phyloP scores from a whole-genome alignment of 2,329 filamentous ascomycete species.

The Aspergillus eucalypticola region DNA sequence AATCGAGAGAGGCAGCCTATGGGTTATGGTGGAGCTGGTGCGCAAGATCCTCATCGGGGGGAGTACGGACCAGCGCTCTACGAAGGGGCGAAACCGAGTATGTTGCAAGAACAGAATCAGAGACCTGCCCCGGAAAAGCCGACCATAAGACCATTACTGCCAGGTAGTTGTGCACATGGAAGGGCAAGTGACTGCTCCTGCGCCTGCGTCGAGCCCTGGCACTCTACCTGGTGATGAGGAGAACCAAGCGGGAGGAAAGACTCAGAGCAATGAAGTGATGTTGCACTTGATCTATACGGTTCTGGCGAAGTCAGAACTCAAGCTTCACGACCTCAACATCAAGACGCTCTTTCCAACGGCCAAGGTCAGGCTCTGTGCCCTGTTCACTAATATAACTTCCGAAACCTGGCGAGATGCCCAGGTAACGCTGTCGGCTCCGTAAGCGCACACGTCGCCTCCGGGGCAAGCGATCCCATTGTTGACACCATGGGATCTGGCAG shows the following conservation, averaged over 20 bases:
- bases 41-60: too few relatives aligned
- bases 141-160: conserved; percentile 34
- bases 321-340: conserved; percentile 64
- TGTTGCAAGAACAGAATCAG: background rate
- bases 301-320: conserved; percentile 58
- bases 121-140: too few relatives aligned
- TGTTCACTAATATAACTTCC: conserved; percentile 62
- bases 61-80: too few relatives aligned
- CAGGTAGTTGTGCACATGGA: conserved; percentile 41
- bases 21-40: too few relatives aligned
- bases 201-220: too few relatives aligned
- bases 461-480: conserved; percentile 58
- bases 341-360: conserved; percentile 57
- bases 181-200: conserved; percentile 16
- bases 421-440: conserved; percentile 63
- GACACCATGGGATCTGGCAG: conserved; percentile 58
- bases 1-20: too few relatives aligned
- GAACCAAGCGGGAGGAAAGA: conserved; percentile 8
- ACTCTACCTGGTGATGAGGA: background rate
- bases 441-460: conserved; percentile 59
- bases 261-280: conserved; percentile 14
- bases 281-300: conserved; percentile 63
- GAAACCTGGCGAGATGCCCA: conserved; percentile 65
- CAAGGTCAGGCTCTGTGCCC: conserved; percentile 58
- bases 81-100: conserved; percentile 20